These are phyloP conservation scores for Eragrostis nindensis DNA, from an alignment of 176 grass and related monocot genomes.

Conservation along the genomic window DNA sequence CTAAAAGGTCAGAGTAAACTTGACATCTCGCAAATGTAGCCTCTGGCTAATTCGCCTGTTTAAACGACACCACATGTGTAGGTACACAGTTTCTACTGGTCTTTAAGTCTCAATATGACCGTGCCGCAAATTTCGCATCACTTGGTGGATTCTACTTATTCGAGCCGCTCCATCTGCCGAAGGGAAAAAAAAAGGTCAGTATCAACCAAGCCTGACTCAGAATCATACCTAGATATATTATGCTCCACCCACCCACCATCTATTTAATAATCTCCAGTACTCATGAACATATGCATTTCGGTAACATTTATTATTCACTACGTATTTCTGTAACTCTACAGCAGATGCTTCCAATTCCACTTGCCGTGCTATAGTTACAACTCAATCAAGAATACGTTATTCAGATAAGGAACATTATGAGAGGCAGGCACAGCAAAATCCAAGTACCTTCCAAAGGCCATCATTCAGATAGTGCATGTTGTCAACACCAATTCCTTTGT, in stretches of 20 bases:
- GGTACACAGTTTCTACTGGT: background rate
- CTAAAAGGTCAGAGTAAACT: background rate
- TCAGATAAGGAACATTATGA: background rate
- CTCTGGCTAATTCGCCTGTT: background rate
- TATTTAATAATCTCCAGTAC: background rate
- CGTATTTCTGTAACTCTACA: background rate
- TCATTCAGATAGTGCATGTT: constrained; percentile 99
- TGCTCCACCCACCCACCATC: background rate
- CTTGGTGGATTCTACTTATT: constrained; percentile 25
- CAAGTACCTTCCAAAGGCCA: constrained; percentile 92
- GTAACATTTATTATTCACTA: background rate
- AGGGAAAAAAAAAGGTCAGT: constrained; percentile 11
- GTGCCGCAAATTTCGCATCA: constrained; percentile 1
- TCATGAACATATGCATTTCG: background rate
- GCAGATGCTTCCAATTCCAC: background rate
- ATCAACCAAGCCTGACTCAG: background rate
- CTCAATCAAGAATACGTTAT: constrained; percentile 6
- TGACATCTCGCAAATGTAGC: background rate
- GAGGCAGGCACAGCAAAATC: background rate
- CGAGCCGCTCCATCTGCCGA: constrained; percentile 66
- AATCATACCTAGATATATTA: constrained; percentile 14
- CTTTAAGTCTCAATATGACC: background rate
- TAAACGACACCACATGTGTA: background rate
- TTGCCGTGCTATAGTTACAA: constrained; percentile 1
- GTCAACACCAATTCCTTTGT: constrained; percentile 98